Percentiles rank a stretch among this genome's conserved stretches.
These are phyloP conservation scores for Scytalidium sp. DNA, from an alignment of 2,329 filamentous ascomycete genomes.

Conservation along the genomic window DNA sequence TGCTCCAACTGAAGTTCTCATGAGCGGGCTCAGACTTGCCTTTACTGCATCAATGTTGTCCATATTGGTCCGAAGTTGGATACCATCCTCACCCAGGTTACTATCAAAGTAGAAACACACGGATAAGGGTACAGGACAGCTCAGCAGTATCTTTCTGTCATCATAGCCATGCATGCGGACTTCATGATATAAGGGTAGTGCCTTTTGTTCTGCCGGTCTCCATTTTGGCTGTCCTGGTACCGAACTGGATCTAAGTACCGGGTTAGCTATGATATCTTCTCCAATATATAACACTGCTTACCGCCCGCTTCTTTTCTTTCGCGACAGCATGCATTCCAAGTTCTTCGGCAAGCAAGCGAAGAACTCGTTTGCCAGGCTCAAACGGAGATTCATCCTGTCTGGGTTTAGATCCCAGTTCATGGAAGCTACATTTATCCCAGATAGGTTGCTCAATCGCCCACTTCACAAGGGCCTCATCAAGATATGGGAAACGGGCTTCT, in stretches of 20 bases:
- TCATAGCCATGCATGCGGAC: slow-evolving; percentile 51
- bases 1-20: too few relatives aligned
- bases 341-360: slow-evolving; percentile 73
- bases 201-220: slow-evolving; percentile 67
- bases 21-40: slow-evolving; percentile 63
- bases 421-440: slow-evolving; percentile 87
- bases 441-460: slow-evolving; percentile 75
- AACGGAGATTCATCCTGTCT: slow-evolving; percentile 36
- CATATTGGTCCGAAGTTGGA: slow-evolving; percentile 17
- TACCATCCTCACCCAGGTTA: slow-evolving; percentile 25
- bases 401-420: slow-evolving; percentile 35
- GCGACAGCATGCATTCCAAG: slow-evolving; percentile 71
- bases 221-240: slow-evolving; percentile 80
- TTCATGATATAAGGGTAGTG: slow-evolving; percentile 55
- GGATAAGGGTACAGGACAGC: slow-evolving; percentile 34
- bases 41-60: slow-evolving; percentile 40
- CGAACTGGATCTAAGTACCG: slow-evolving; percentile 69
- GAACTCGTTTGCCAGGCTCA: slow-evolving; percentile 76
- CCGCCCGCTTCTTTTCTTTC: slow-evolving; percentile 88
- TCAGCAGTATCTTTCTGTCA: slow-evolving; percentile 78
- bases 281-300: slow-evolving; percentile 41
- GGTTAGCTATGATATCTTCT: slow-evolving; percentile 11
- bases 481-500: slow-evolving; percentile 85
- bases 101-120: slow-evolving; percentile 47
- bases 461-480: slow-evolving; percentile 82